A percentile compares a stretch with the other conserved stretches of the same genome.
Conservation (phyloP, 345 rosid species). For the Eucalyptus coolabah region DNA sequence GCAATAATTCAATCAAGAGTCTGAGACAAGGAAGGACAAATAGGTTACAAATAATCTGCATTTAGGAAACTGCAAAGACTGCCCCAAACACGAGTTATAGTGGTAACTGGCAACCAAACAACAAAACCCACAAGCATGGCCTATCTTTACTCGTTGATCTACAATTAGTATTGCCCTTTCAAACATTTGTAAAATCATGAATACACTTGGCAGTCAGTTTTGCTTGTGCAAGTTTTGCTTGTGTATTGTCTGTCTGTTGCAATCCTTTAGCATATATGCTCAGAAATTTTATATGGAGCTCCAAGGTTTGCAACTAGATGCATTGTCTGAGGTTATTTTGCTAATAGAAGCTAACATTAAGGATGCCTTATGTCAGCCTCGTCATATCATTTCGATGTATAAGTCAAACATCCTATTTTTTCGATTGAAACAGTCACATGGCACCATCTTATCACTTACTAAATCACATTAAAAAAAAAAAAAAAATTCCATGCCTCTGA, state of each 20-base stretch:
- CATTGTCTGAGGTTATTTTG: background rate
- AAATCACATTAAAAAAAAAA: background rate
- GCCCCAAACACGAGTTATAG: background rate
- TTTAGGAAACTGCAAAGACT: background rate
- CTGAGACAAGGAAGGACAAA: background rate
- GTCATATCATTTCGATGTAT: background rate
- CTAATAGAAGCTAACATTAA: background rate
- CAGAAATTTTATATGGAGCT: background rate
- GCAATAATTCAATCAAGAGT: background rate
- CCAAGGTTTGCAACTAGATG: background rate
- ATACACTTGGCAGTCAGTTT: background rate
- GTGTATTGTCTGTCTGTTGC: background rate
- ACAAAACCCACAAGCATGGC: background rate
- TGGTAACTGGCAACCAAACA: background rate
- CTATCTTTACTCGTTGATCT: background rate
- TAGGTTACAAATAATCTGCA: background rate
- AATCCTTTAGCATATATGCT: background rate
- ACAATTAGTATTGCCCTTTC: background rate
- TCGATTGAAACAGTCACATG: background rate
- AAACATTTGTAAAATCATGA: background rate
- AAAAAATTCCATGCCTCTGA: background rate
- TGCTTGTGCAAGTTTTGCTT: background rate
- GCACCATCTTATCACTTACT: background rate
- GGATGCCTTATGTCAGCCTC: background rate
- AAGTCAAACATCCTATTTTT: background rate